These are phyloP conservation scores for Fragaria nilgerrensis DNA, from an alignment of 306 rosid genomes.

Conservation along the genomic window DNA sequence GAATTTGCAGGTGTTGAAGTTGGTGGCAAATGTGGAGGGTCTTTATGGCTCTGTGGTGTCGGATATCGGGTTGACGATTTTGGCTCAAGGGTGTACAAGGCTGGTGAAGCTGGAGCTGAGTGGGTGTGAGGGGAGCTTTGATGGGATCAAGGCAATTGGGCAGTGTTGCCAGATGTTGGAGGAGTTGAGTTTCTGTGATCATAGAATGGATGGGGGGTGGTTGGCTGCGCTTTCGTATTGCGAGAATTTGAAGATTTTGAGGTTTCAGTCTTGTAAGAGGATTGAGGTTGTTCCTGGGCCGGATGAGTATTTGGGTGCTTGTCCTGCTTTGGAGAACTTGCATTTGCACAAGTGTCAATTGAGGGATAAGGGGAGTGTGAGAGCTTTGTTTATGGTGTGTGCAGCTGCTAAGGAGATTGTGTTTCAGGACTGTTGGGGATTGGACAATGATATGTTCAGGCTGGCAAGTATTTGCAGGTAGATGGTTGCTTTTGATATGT, in stretches of 20 bases:
- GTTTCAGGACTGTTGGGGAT: constrained; percentile 82
- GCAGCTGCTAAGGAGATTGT: constrained; percentile 59
- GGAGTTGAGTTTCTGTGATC: constrained; percentile 68
- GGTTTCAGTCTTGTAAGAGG: constrained; percentile 56
- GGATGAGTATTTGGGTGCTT: constrained; percentile 63
- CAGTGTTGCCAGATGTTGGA: constrained; percentile 87
- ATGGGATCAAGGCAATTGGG: constrained; percentile 86
- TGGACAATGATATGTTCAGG: constrained; percentile 51
- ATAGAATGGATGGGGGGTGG: constrained; percentile 94
- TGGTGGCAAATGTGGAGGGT: constrained; percentile 54
- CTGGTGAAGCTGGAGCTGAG: constrained; percentile 76
- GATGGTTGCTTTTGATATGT: constrained; percentile 8
- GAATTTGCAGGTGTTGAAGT: constrained; percentile 69
- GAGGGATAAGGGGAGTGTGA: constrained; percentile 45
- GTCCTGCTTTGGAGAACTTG: constrained; percentile 63
- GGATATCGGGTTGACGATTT: constrained; percentile 75
- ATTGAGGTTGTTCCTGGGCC: constrained; percentile 61
- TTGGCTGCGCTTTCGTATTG: constrained; percentile 68
- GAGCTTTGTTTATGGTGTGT: constrained; percentile 56
- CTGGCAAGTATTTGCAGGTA: constrained; percentile 73
- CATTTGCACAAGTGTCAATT: constrained; percentile 72
- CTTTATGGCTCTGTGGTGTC: constrained; percentile 61
- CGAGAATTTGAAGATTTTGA: constrained; percentile 76
- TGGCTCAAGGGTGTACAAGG: constrained; percentile 85
- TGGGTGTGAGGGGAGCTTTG: constrained; percentile 88